A percentile compares a stretch with the other conserved stretches of the same genome.
These are phyloP conservation scores for Candida fluviatilis DNA, from an alignment of 805 yeast genomes.

Conservation along the genomic window DNA sequence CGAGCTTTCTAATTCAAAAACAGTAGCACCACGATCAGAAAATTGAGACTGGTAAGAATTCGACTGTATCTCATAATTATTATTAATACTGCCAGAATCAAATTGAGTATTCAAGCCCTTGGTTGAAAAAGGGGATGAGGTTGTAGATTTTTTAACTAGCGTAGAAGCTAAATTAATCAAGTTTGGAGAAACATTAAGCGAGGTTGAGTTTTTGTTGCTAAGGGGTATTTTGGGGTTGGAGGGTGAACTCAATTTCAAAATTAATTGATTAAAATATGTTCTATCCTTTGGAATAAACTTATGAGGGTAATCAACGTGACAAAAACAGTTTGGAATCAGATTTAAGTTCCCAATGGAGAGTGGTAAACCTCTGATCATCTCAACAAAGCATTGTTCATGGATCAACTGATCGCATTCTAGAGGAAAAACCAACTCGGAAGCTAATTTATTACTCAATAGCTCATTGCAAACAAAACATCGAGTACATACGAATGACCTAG, in stretches of 20 bases:
- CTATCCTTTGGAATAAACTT: constrained; percentile 3
- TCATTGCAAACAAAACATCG: constrained; percentile 2
- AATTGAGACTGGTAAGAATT: too few species aligned
- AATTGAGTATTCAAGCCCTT: too few species aligned
- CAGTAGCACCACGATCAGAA: too few species aligned
- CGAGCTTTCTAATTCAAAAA: too few species aligned
- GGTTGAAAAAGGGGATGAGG: background rate
- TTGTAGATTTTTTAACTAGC: background rate
- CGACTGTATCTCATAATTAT: too few species aligned
- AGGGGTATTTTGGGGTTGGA: too few species aligned
- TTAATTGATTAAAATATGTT: constrained; percentile 1
- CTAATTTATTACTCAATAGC: constrained; percentile 1
- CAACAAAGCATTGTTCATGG: constrained; percentile 4
- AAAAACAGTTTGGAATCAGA: background rate
- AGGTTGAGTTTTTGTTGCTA: background rate
- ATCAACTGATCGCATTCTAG: constrained; percentile 1
- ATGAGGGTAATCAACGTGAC: background rate
- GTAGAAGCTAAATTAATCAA: background rate
- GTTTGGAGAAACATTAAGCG: constrained; percentile 1
- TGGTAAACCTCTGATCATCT: background rate
- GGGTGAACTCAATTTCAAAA: too few species aligned
- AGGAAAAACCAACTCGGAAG: background rate
- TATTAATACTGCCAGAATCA: too few species aligned
- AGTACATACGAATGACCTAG: background rate
- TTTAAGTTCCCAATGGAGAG: background rate